phyloP scores from a whole-genome alignment of 1,284 basidiomycete species.

The Austroboletus niveus region DNA sequence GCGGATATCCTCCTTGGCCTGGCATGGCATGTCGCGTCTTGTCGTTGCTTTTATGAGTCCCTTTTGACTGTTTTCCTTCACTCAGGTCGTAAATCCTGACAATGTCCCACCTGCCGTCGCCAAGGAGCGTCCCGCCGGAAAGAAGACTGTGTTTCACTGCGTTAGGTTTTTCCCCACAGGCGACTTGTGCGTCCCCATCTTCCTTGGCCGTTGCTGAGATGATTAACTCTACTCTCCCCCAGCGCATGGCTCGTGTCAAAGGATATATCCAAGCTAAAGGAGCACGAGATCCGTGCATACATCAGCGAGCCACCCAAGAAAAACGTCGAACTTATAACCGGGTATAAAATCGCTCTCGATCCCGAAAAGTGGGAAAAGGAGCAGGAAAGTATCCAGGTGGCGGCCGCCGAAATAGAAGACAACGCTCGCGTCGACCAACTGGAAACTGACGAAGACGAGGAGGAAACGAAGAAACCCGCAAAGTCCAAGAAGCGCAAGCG shows the following conservation, averaged over 20 bases:
- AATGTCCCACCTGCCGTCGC: conserved; percentile 57
- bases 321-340: conserved; percentile 71
- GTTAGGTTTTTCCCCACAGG: conserved; percentile 88
- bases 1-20: conserved; percentile 93
- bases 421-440: conserved; percentile 69
- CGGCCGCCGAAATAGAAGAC: conserved; percentile 54
- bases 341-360: conserved; percentile 83
- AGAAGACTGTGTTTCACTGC: conserved; percentile 73
- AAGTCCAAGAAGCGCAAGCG: conserved; percentile 64
- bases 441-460: conserved; percentile 49
- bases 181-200: conserved; percentile 72
- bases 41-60: conserved; percentile 4
- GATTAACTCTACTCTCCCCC: conserved; percentile 12
- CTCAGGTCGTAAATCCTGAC: conserved; percentile 75
- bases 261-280: conserved; percentile 78
- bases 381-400: conserved; percentile 43
- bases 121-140: conserved; percentile 67
- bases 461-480: conserved; percentile 50
- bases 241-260: conserved; percentile 86
- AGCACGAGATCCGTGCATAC: conserved; percentile 83
- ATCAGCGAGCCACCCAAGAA: conserved; percentile 76
- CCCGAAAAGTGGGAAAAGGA: conserved; percentile 76
- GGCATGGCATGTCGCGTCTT: conserved; percentile 66
- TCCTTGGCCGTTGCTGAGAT: conserved; percentile 11
- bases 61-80: conserved; percentile 6